Percentiles rank a stretch among this genome's conserved stretches.
phyloP scores from a whole-genome alignment of 306 rosid genomes.

The Medicago ruthenica region DNA sequence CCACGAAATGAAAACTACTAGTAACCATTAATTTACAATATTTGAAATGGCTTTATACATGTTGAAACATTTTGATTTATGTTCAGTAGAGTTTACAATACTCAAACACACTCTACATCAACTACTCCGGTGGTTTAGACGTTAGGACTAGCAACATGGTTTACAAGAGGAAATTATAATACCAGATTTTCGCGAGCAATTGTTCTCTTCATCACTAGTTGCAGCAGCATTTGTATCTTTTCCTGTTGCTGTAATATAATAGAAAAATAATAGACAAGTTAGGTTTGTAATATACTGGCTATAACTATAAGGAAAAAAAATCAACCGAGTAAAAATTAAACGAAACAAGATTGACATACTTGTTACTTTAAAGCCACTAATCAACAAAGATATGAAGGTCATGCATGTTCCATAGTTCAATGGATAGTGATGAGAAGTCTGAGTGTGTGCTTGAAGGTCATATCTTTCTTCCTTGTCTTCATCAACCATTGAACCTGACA shows the following conservation, averaged over 20 bases:
- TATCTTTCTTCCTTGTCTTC: conserved; percentile 39
- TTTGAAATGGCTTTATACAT: neutral
- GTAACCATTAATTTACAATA: neutral
- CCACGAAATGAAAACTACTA: too few species aligned
- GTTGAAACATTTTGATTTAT: conserved; percentile 13
- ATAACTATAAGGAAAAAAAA: neutral
- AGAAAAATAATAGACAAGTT: conserved; percentile 29
- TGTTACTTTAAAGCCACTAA: conserved; percentile 30
- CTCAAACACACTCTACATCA: neutral
- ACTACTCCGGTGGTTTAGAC: neutral
- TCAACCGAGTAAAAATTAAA: neutral
- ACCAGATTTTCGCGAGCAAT: conserved; percentile 37
- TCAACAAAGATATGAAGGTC: conserved; percentile 30
- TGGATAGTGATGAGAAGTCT: conserved; percentile 27
- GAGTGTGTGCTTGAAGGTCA: neutral
- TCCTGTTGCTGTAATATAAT: conserved; percentile 42
- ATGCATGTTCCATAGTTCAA: conserved; percentile 50
- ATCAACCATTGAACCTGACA: conserved; percentile 50
- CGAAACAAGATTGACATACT: conserved; percentile 39
- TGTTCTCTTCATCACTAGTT: conserved; percentile 48
- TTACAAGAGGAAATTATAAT: conserved; percentile 14
- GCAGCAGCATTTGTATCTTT: conserved; percentile 16
- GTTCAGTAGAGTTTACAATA: neutral
- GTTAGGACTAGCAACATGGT: neutral
- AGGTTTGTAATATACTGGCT: neutral